A percentile compares a stretch with the other conserved stretches of the same genome.
These are phyloP conservation scores for Fusarium concolor DNA, from an alignment of 2,329 filamentous ascomycete genomes.

Conservation along the genomic window DNA sequence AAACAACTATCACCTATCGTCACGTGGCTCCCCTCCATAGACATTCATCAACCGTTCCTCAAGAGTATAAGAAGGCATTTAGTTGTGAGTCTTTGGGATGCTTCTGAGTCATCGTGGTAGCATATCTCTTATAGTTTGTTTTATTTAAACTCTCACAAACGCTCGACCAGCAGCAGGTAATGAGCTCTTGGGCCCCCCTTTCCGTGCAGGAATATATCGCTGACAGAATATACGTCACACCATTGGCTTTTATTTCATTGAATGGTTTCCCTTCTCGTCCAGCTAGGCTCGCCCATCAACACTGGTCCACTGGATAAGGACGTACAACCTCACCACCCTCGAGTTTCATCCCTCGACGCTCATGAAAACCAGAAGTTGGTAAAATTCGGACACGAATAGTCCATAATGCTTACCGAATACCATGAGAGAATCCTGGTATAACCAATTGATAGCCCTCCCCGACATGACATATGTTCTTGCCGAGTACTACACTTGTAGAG, in stretches of 20 bases:
- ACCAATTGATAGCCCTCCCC: not conserved
- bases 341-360: too few relatives aligned
- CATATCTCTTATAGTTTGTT: too few relatives aligned
- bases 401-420: not conserved
- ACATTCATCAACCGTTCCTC: not conserved
- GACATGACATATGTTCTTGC: not conserved
- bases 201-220: too few relatives aligned
- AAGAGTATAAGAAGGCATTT: not conserved
- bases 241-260: not conserved
- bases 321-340: not conserved
- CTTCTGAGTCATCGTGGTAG: too few relatives aligned
- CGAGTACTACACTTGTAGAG: not conserved
- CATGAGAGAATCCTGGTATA: not conserved
- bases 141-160: too few relatives aligned
- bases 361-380: not conserved
- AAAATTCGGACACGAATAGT: not conserved
- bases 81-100: too few relatives aligned
- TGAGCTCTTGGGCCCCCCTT: too few relatives aligned
- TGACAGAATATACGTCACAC: not conserved
- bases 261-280: too few relatives aligned
- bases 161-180: too few relatives aligned
- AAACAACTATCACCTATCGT: slow-evolving; percentile 21
- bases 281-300: not conserved
- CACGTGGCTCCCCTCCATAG: slow-evolving; percentile 35
- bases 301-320: not conserved